Base-by-base conservation (phyloP, 2,329 filamentous ascomycete genomes). In the Pezicula rhizophila region DNA sequence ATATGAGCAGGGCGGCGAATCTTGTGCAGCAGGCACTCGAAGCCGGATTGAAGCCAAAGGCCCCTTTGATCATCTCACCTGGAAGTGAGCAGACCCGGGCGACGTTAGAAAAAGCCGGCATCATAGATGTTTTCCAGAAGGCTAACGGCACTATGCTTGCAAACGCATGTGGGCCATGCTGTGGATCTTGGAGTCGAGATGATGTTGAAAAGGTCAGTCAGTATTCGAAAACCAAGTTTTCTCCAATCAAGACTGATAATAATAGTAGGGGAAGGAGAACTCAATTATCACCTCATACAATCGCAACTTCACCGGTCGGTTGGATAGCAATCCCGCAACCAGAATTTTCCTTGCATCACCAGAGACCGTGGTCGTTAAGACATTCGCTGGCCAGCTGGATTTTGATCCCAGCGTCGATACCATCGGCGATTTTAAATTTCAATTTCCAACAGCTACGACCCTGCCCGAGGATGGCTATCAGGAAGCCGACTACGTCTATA, bases 221-320 rank as follows among this genome's bases (percentile, higher is more conserved):
- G n/a, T n/a, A n/a, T n/a, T n/a, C n/a, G n/a, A n/a, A n/a, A n/a
- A n/a, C n/a, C n/a, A n/a, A n/a, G n/a, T n/a, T n/a, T n/a, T n/a
- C n/a, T n/a, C n/a, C n/a, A n/a, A n/a, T n/a, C n/a, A n/a, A n/a
- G n/a, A n/a, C n/a, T n/a, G n/a, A n/a, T n/a, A n/a, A n/a, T n/a
- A n/a, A n/a, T n/a, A n/a, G n/a, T n/a, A n/a, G 82, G 92, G 92
- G 59, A 84, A 88, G 62, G 77, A 90, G 64, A 99, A 99, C 84
- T 95, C 90, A 6, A 99, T 99, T 69, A 78, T 99, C 68, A 96
- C 91, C 42, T 97, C 93, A 23, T 99, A 96, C 85, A 99, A 99
- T 86, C 90, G 93, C 73, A 97, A 99, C 84, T 97, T 99, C 78
- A 97, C 92, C 53, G 92, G 92, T 59, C 89, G 93, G 68, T 97